A percentile compares a stretch with the other conserved stretches of the same genome.
These are phyloP conservation scores for Trypanosomatidae sp. DNA, from an alignment of 208 protist genomes.

Conservation along the genomic window DNA sequence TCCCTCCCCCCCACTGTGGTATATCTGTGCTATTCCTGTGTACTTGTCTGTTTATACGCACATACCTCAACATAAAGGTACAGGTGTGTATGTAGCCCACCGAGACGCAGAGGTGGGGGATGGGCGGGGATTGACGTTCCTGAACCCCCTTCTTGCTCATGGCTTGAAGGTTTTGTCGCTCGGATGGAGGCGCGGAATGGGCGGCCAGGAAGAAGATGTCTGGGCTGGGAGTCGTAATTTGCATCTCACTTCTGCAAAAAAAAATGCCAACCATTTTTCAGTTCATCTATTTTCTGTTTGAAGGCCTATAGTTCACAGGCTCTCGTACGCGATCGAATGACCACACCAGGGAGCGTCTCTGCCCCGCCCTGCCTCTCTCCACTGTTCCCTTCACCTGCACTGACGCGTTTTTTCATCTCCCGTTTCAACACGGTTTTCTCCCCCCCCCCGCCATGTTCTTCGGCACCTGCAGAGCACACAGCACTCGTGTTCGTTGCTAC, in stretches of 20 bases:
- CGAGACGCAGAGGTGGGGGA: not conserved
- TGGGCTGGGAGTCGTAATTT: not conserved
- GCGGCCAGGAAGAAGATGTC: not conserved
- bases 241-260: not conserved
- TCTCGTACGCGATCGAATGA: not conserved
- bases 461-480: not conserved
- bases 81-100: not conserved
- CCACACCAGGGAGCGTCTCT: not conserved
- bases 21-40: not conserved
- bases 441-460: not conserved
- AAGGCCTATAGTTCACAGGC: not conserved
- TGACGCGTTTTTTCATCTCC: not conserved
- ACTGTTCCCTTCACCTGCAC: not conserved
- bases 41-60: not conserved
- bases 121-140: not conserved
- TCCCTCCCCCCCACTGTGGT: not conserved
- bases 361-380: not conserved
- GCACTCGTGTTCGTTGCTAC: conserved; percentile 6
- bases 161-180: not conserved
- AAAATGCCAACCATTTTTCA: not conserved
- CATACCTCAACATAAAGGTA: not conserved
- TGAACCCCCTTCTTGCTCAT: not conserved
- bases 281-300: not conserved
- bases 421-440: not conserved
- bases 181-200: not conserved